phyloP scores from a whole-genome alignment of 2,329 filamentous ascomycete genomes.

The Ophiosphaerella korrae region DNA sequence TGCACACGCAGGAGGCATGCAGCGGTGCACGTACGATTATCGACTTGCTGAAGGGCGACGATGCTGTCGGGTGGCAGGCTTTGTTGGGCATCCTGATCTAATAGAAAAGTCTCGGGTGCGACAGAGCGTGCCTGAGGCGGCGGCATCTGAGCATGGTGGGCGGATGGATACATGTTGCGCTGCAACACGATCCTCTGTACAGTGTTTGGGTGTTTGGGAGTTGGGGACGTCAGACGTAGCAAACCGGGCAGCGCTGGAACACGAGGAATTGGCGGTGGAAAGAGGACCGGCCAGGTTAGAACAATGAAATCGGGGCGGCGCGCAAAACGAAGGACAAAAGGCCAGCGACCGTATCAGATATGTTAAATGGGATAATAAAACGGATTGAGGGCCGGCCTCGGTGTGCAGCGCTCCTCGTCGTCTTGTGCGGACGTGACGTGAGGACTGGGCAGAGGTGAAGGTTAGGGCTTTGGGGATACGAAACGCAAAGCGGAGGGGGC shows the following conservation, averaged over 20 bases:
- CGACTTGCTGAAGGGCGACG: slow-evolving; percentile 96
- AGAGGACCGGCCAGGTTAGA: slow-evolving; percentile 45
- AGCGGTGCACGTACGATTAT: slow-evolving; percentile 75
- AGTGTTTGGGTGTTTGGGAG: slow-evolving; percentile 40
- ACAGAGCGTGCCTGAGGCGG: slow-evolving; percentile 70
- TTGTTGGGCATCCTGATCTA: slow-evolving; percentile 96
- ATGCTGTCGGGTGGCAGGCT: slow-evolving; percentile 94
- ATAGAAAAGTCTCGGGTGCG: slow-evolving; percentile 98
- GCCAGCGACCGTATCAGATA: slow-evolving; percentile 44
- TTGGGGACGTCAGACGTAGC: slow-evolving; percentile 35
- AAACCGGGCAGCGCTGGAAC: slow-evolving; percentile 25
- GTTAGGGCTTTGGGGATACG: slow-evolving; percentile 44
- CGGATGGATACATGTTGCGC: slow-evolving; percentile 55
- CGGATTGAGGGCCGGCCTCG: slow-evolving; percentile 47
- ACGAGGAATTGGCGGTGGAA: slow-evolving; percentile 38
- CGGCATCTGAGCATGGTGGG: slow-evolving; percentile 78
- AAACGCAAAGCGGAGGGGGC: slow-evolving; percentile 47
- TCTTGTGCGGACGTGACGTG: slow-evolving; percentile 41
- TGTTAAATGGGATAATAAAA: slow-evolving; percentile 45
- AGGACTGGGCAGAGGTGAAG: slow-evolving; percentile 36
- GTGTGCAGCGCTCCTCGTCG: slow-evolving; percentile 28
- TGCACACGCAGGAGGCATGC: slow-evolving; percentile 2
- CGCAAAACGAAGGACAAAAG: slow-evolving; percentile 44
- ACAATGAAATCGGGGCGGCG: slow-evolving; percentile 42
- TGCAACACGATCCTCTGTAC: slow-evolving; percentile 43